Base-by-base conservation (phyloP, 2,329 filamentous ascomycete genomes). In the Pyrenochaeta sp. region DNA sequence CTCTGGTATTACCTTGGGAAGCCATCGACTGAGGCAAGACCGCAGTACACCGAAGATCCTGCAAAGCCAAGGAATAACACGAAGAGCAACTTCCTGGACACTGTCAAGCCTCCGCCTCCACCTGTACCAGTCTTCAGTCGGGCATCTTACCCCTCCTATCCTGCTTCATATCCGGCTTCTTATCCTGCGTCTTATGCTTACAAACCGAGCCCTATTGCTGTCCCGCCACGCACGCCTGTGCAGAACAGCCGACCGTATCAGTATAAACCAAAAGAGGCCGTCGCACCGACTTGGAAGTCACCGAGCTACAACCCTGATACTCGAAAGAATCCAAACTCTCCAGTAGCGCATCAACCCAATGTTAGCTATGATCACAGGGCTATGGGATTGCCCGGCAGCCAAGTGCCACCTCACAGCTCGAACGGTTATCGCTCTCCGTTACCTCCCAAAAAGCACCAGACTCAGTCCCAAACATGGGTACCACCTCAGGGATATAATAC, bases 1-100 rank as follows among this genome's bases (percentile, higher is more conserved):
- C 71, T 96, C 13, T 97, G 92, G 90, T 83, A 90, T 73, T 97
- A 96, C 68, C 80, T 99, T 48, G 90, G 90, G 21, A 84, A 84
- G 67, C 83, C 81, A 14, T 97, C 93, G 15, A 96, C 93, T 6
- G 93, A 97, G 64, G 88, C 90, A 40, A 91, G 87, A 69, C 87
- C 91, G 18, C 90, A 95, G 68, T 99, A 94, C 72, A 96, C 92
- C 4, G 89, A 94, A 61, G 85, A 96, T 72, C 83, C 81, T 29
- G 74, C 72, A 45, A 77, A 76, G 44, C 78, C 72, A n/a, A 75
- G 75, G 31, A 80, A 90, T 69, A 89, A 90, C 47, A 74, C 79
- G 2, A 86, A 82, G 71, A 85, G 84, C 55, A 88, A 87, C 65
- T 92, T 87, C 69, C 70, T 91, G 65, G 86, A 90, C 31, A 85